Evolutionary conservation across 352 stramenopile species (phyloP).

Genomic region (Phytophthora citrophthora): DNA sequence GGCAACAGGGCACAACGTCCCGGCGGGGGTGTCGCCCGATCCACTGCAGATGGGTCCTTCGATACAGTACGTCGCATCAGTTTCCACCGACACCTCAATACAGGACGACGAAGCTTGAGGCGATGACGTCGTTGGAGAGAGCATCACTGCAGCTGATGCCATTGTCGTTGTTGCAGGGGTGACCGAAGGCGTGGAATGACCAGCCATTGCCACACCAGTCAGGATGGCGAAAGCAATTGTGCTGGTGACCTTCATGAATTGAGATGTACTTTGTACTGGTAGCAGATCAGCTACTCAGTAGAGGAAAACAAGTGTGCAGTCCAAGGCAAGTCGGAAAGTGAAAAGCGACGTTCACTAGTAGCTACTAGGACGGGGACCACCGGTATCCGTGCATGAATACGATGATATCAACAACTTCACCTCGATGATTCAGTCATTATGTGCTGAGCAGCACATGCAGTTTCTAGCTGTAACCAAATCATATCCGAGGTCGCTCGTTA

Average conservation of each 20-base stretch:
- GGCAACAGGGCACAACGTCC: conserved; percentile 51
- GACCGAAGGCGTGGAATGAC: conserved; percentile 5
- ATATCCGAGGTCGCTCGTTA: too few species aligned
- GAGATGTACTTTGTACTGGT: conserved; percentile 6
- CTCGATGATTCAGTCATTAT: too few species aligned
- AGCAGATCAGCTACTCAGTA: conserved; percentile 13
- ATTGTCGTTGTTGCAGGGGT: conserved; percentile 18
- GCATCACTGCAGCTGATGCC: background rate
- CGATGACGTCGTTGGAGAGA: conserved; percentile 1
- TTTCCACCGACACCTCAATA: conserved; percentile 58
- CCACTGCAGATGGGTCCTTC: conserved; percentile 62
- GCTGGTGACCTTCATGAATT: conserved; percentile 19
- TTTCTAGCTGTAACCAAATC: too few species aligned
- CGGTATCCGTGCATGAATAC: background rate
- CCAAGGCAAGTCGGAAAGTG: conserved; percentile 17
- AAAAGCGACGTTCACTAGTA: background rate
- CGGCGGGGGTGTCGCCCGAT: conserved; percentile 38
- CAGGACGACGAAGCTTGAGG: conserved; percentile 24
- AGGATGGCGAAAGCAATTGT: conserved; percentile 14
- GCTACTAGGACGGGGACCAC: background rate
- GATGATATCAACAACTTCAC: too few species aligned
- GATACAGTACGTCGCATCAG: conserved; percentile 73
- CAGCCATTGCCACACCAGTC: conserved; percentile 11
- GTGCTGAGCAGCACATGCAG: too few species aligned
- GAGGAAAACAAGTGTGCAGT: conserved; percentile 1